Evolutionary conservation across 805 yeast species (phyloP).

Genomic region (Ogataea methanolica): DNA sequence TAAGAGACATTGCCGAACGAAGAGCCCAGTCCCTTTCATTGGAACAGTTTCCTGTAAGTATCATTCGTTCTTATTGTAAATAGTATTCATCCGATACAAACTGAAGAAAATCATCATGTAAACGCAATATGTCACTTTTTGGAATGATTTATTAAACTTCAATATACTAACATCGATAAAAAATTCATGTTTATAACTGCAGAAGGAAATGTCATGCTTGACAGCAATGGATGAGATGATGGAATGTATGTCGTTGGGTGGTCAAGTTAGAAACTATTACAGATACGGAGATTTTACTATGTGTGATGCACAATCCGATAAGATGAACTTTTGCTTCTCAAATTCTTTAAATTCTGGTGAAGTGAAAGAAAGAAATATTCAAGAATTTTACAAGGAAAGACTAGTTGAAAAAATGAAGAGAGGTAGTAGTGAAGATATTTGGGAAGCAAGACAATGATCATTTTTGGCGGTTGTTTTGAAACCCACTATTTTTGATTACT

Average conservation of each 20-base stretch:
- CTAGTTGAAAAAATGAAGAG: slow-evolving; percentile 54
- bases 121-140: too few relatives aligned
- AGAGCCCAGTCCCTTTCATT: slow-evolving; percentile 25
- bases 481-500: too few relatives aligned
- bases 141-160: neutral
- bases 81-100: neutral
- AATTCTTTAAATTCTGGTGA: slow-evolving; percentile 53
- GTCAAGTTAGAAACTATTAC: slow-evolving; percentile 80
- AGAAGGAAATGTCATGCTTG: slow-evolving; percentile 55
- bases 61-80: too few relatives aligned
- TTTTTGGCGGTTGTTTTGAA: too few relatives aligned
- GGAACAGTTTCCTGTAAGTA: slow-evolving; percentile 30
- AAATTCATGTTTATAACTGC: neutral
- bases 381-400: slow-evolving; percentile 63
- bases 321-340: slow-evolving; percentile 75
- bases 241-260: slow-evolving; percentile 86
- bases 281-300: slow-evolving; percentile 73
- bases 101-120: too few relatives aligned
- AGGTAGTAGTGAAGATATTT: slow-evolving; percentile 82
- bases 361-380: slow-evolving; percentile 46
- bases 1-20: slow-evolving; percentile 26
- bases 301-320: slow-evolving; percentile 66
- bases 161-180: slow-evolving; percentile 2
- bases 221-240: slow-evolving; percentile 86
- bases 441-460: slow-evolving; percentile 43